phyloP scores from a whole-genome alignment of 768 basidiomycete species.

The Ephemerocybe angulata region DNA sequence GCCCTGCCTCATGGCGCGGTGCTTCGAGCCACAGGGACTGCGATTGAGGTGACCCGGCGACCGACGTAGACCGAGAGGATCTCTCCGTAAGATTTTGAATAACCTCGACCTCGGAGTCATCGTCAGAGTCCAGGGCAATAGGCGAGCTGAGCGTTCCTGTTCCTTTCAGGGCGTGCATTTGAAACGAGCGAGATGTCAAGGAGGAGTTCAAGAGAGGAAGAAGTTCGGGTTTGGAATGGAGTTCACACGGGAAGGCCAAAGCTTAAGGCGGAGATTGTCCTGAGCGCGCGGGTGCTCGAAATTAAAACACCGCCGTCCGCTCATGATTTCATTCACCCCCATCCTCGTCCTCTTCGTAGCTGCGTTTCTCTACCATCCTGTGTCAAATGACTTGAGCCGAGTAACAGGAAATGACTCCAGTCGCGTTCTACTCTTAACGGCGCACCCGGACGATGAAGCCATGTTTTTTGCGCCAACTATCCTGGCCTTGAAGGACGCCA shows the following conservation, averaged over 20 bases:
- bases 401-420: constrained; percentile 8
- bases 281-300: background rate
- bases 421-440: constrained; percentile 68
- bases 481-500: constrained; percentile 43
- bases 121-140: constrained; percentile 30
- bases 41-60: background rate
- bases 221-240: constrained; percentile 7
- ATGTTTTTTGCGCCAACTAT: constrained; percentile 92
- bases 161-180: constrained; percentile 18
- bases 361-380: constrained; percentile 29
- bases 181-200: constrained; percentile 11
- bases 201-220: constrained; percentile 7
- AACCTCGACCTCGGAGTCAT: constrained; percentile 42
- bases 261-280: background rate
- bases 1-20: too few species aligned
- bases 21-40: background rate
- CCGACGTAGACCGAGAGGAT: background rate
- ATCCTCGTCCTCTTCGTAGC: constrained; percentile 29
- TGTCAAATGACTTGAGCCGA: constrained; percentile 22
- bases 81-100: constrained; percentile 17
- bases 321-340: constrained; percentile 17
- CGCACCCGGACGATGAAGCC: constrained; percentile 93
- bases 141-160: constrained; percentile 34
- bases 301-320: background rate
- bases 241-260: background rate